Evolutionary conservation across 805 yeast genomes (phyloP), one percentile per base, ranked within the genome.

Genomic region (Starmera quercuum): DNA sequence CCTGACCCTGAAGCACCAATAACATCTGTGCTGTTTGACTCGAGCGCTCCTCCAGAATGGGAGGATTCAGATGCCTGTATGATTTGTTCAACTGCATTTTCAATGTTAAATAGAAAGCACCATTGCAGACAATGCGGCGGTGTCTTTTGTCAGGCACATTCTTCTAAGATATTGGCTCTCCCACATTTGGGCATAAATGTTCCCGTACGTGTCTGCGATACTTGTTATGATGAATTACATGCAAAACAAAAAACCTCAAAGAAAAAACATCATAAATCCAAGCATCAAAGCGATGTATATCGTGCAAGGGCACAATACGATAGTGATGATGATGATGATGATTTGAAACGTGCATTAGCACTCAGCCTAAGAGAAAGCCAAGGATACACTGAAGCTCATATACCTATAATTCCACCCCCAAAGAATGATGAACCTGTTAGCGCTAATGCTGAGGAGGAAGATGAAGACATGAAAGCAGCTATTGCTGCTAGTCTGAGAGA

Each of bases 61-160:
- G 79, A 83, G 16, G 98, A 92, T 51, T 82, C 88, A 9, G 95
- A 86, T 47, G 85, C 85, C 4, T 92, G 98, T 58, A 88, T 92
- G 97, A 76, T 85, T 35, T 86, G 97, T 45, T 86, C 94, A 33
- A 75, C 68, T 27, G 62, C 78, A 12, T 92, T 92, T 52, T 66
- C 92, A 1, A 71, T 90, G 53, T 63, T 88, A 39, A 87, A 84
- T 54, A 71, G 98, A 51, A 87, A 90, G 54, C 98, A 92, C 56
- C 98, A 92, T 59, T 92, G 98, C 58, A 71, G 98, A 34, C 82
- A 95, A 33, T 92, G 98, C 61, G 98, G 98, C 17, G 97, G 97
- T 4, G 95, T 86, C 0, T 90, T 71, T 52, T 79, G 95, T 56
- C 88, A 83, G 43, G 70, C 74, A 6, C 95, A 94, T 57, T 85